Percentiles rank a stretch among this genome's conserved stretches.
Evolutionary conservation across 805 yeast genomes (phyloP).

Genomic region (Candida caryicola): DNA sequence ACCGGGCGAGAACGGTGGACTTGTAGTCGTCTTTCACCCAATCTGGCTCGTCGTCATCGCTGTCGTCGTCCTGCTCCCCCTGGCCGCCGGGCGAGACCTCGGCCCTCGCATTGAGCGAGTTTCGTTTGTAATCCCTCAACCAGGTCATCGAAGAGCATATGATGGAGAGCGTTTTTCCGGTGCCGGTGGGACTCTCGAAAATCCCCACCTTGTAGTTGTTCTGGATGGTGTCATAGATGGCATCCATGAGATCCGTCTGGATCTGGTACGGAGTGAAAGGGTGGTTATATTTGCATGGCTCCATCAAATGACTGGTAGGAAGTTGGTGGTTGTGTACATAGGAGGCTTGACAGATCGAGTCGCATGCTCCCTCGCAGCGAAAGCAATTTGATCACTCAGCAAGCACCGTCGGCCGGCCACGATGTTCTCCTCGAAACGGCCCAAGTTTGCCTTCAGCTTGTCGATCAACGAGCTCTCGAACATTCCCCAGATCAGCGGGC

Average conservation of each 20-base stretch:
- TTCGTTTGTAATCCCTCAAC: constrained; percentile 55
- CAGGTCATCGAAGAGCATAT: constrained; percentile 85
- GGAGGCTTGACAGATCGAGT: too few species aligned
- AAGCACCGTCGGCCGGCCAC: too few species aligned
- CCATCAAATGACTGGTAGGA: neutral
- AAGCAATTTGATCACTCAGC: too few species aligned
- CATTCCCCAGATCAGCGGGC: constrained; percentile 75
- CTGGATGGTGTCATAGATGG: constrained; percentile 62
- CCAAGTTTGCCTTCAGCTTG: constrained; percentile 61
- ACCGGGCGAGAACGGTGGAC: constrained; percentile 30
- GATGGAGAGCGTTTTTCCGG: constrained; percentile 85
- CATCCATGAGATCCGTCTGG: constrained; percentile 72
- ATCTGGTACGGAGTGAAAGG: constrained; percentile 82
- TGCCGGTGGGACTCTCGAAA: constrained; percentile 93
- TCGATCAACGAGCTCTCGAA: constrained; percentile 71
- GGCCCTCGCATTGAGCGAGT: constrained; percentile 1
- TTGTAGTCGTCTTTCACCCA: constrained; percentile 53
- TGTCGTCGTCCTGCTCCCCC: constrained; percentile 11
- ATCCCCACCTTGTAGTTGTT: constrained; percentile 64
- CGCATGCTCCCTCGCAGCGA: too few species aligned
- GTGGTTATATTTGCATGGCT: constrained; percentile 48
- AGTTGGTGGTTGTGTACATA: too few species aligned
- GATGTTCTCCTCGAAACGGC: constrained; percentile 33
- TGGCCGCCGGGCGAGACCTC: constrained; percentile 1
- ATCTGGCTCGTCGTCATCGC: constrained; percentile 59